These are phyloP conservation scores for Stenogyne calaminthoides DNA, from an alignment of 305 asterid genomes.

Conservation along the genomic window DNA sequence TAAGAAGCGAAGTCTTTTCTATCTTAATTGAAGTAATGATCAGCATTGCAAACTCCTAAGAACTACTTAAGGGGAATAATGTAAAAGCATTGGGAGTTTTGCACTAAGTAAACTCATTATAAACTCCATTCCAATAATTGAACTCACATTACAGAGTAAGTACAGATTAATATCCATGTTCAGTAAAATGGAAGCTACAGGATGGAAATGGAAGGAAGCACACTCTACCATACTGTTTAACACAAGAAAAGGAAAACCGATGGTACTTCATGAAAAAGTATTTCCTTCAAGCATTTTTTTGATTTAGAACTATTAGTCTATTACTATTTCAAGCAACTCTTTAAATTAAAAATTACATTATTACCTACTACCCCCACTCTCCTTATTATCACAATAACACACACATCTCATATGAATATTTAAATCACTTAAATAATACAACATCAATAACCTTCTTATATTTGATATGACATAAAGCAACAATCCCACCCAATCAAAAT, in stretches of 20 bases:
- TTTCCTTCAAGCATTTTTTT: neutral
- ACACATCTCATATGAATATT: too few relatives aligned
- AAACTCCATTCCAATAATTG: neutral
- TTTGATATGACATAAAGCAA: too few relatives aligned
- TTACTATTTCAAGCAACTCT: neutral
- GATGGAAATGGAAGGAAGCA: too few relatives aligned
- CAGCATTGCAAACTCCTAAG: neutral
- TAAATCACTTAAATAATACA: too few relatives aligned
- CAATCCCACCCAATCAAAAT: too few relatives aligned
- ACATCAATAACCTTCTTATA: too few relatives aligned
- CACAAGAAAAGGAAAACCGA: neutral
- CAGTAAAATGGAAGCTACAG: neutral
- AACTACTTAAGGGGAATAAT: neutral
- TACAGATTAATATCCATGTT: neutral
- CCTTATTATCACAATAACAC: too few relatives aligned
- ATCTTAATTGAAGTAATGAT: neutral
- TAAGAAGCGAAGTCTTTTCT: neutral
- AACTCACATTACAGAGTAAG: neutral
- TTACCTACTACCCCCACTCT: too few relatives aligned
- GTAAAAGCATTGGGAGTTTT: neutral
- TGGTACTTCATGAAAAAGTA: neutral
- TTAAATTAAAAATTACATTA: too few relatives aligned
- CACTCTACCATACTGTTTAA: too few relatives aligned
- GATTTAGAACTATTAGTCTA: neutral
- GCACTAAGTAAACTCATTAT: neutral